Evolutionary conservation across 176 grass and related monocot species (phyloP), one percentile per base, ranked within the genome.

Genomic region (Aechmea fasciata): DNA sequence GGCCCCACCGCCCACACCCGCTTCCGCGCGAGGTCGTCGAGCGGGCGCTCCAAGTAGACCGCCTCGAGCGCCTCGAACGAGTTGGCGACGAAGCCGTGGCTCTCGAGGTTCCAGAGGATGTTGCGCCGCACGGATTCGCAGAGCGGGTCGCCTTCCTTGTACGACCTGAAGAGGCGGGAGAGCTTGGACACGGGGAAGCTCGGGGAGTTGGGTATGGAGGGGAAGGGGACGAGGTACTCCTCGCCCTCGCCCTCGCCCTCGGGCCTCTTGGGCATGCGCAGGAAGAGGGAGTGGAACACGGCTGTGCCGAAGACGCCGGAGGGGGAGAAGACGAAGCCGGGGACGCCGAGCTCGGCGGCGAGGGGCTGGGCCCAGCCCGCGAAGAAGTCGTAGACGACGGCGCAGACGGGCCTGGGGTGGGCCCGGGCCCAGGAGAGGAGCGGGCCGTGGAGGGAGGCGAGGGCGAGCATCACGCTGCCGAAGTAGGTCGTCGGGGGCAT

Each of bases 291-390:
- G 69, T 84, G 80, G 0, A 72, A 63, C 13, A 83, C 10, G 3
- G 69, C 77, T 55, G 78, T 51, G 15, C 74, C 78, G 22, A 89
- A 80, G 53, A 88, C 47, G 49, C 81, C 81, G 0, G 72, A 81
- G 1, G 90, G 76, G 50, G 68, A 80, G 78, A 94, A 89, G 48
- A 82, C 70, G 11, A 93, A 0, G 10, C 86, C 75, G 10, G 78
- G 80, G 57, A 76, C 70, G 14, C 72, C 75, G 29, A 94, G 54
- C 28, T 89, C 71, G 1, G 25, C 77, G 2, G 85, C 77, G 17
- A 89, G 73, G 5, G 77, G 79, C 23, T 89, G 86, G 66, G 80
- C 78, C 90, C 90, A 94, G 9, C 81, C 83, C 18, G 73, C 72
- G 74, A 94, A 90, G 26, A 81, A 82, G 49, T 94, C 83, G 3